These are phyloP conservation scores for Cavenderia fasciculata DNA, from an alignment of 78 protist species.

Conservation along the genomic window DNA sequence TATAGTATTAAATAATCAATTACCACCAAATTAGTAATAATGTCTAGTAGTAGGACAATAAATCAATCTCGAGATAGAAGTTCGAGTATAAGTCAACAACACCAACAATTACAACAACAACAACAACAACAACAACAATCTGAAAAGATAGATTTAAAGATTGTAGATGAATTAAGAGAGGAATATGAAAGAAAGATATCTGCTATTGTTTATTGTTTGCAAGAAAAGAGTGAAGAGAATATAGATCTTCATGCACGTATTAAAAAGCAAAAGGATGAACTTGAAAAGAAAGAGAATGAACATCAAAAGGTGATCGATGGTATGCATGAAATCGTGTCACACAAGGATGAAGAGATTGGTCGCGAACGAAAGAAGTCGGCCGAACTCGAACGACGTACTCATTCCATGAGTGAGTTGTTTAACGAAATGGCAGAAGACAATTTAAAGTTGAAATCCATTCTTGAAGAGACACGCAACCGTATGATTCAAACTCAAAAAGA, in stretches of 20 bases:
- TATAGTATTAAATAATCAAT: too few relatives aligned
- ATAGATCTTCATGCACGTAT: slow-evolving; percentile 6
- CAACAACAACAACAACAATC: too few relatives aligned
- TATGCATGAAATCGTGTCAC: slow-evolving; percentile 33
- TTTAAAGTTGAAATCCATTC: slow-evolving; percentile 22
- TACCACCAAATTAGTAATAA: too few relatives aligned
- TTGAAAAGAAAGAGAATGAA: neutral
- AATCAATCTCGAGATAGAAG: too few relatives aligned
- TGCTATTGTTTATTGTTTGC: slow-evolving; percentile 47
- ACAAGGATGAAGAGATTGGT: slow-evolving; percentile 48
- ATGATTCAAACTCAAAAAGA: slow-evolving; percentile 65
- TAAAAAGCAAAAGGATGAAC: neutral
- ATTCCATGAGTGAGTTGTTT: slow-evolving; percentile 47
- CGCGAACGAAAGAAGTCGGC: slow-evolving; percentile 28
- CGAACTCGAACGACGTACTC: slow-evolving; percentile 40
- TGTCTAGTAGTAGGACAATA: too few relatives aligned
- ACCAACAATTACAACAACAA: too few relatives aligned
- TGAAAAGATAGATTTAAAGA: too few relatives aligned
- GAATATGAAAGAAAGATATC: slow-evolving; percentile 60
- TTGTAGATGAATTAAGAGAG: slow-evolving; percentile 24
- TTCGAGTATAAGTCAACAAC: too few relatives aligned
- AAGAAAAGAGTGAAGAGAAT: slow-evolving; percentile 64
- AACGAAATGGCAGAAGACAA: slow-evolving; percentile 65
- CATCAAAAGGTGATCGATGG: slow-evolving; percentile 32
- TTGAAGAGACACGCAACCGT: slow-evolving; percentile 44